Conservation (phyloP, 805 yeast genomes). For the Candida mattraensis region DNA sequence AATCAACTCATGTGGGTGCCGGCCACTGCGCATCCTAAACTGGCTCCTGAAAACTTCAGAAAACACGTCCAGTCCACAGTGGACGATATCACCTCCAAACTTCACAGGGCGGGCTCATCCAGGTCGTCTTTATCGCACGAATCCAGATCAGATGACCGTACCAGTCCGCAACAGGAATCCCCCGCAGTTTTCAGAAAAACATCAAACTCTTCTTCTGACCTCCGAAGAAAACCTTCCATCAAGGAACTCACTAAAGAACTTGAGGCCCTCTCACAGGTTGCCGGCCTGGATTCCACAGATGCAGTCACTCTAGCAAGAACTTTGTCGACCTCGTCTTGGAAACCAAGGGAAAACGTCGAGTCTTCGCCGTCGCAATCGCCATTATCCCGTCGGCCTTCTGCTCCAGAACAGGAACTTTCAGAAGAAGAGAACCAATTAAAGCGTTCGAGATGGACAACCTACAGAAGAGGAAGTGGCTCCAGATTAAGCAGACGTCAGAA, state of each 20-base stretch:
- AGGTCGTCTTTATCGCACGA: slow-evolving; percentile 28
- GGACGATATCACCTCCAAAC: slow-evolving; percentile 47
- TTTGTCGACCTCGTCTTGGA: slow-evolving; percentile 65
- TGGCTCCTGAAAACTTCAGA: slow-evolving; percentile 87
- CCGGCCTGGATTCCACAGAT: slow-evolving; percentile 76
- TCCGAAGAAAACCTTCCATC: slow-evolving; percentile 54
- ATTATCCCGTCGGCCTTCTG: slow-evolving; percentile 9
- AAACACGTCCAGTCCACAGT: slow-evolving; percentile 63
- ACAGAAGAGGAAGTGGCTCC: slow-evolving; percentile 48
- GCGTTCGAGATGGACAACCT: slow-evolving; percentile 52
- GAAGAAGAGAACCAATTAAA: slow-evolving; percentile 28
- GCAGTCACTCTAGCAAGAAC: slow-evolving; percentile 83
- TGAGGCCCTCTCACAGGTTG: slow-evolving; percentile 69
- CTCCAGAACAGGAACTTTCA: slow-evolving; percentile 19
- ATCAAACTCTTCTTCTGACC: slow-evolving; percentile 1
- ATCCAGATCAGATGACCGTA: slow-evolving; percentile 4
- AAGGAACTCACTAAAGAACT: slow-evolving; percentile 74
- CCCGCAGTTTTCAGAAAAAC: too few species aligned
- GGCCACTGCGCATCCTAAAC: slow-evolving; percentile 88
- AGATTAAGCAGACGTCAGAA: too few species aligned
- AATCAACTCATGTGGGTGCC: slow-evolving; percentile 87
- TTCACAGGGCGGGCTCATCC: slow-evolving; percentile 29
- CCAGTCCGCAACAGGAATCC: slow-evolving; percentile 16
- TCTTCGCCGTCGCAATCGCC: slow-evolving; percentile 19
- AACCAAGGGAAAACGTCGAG: slow-evolving; percentile 45